Evolutionary conservation across 1,284 basidiomycete genomes (phyloP), one percentile per base, ranked within the genome.

Genomic region (Ustilago shanxiensis): DNA sequence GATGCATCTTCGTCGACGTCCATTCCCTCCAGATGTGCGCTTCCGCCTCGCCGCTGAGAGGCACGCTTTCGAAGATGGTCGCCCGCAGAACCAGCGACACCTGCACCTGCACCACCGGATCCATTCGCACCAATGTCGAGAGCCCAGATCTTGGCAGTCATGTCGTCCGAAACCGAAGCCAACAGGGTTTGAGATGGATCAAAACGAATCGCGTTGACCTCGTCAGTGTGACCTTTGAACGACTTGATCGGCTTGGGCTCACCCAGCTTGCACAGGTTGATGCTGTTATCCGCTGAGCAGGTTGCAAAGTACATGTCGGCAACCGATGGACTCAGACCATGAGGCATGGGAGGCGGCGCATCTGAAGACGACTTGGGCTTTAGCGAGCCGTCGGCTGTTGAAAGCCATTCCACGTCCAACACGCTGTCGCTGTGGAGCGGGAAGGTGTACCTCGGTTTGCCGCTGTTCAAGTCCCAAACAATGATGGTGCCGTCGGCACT

Each of bases 391-490:
- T 74, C 67, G 28, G 76, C 76, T 2, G 67, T 74, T 24, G 78
- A 79, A 24, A 86, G 69, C 85, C 85, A 86, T 50, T 86, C 84
- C 28, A 84, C 83, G 44, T 85, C 85, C 24, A 86, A 66, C 6
- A 85, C 81, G 37, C 77, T 77, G 65, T 85, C 83, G 45, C 79
- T 78, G 65, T 86, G 85, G 3, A 84, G 52, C 20, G 72, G 72
- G 61, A 79, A 84, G 50, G 85, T 83, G 71, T 85, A 79, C 28
- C 81, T 75, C 22, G 83, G 80, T 65, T 82, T 85, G 49, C 85
- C 85, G 56, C 79, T 83, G 54, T 79, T 72, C n/a, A 85, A 66
- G 54, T 86, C 85, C 85, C 85, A 86, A 4, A 85, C 83, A 41
- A 86, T 86, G 45, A 80, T 83, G 47, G 85, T 82, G 28, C 84